phyloP scores from a whole-genome alignment of 73 alveolate genomes.

The Uronychia setigera region DNA sequence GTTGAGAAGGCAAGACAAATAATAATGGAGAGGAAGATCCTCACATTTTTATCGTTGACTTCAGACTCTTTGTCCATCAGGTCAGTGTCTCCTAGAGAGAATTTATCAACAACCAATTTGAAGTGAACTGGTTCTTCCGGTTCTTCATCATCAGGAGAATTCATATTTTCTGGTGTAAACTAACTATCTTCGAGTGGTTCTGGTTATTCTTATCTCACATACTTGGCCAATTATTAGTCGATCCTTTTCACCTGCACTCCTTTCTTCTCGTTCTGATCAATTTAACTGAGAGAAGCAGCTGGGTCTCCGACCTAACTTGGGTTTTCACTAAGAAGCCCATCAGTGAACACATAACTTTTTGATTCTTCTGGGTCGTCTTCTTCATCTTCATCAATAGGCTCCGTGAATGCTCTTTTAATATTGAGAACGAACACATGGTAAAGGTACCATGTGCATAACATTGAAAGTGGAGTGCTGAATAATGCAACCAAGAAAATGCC shows the following conservation, averaged over 20 bases:
- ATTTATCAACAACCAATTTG: background rate
- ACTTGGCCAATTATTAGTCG: background rate
- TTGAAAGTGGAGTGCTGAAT: background rate
- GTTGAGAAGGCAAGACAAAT: conserved; percentile 4
- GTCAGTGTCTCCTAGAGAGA: background rate
- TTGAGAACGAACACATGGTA: background rate
- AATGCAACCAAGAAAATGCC: background rate
- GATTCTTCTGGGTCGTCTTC: background rate
- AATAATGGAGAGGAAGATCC: background rate
- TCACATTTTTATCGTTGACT: background rate
- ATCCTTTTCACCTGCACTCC: background rate
- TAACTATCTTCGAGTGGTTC: background rate
- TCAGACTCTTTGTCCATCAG: background rate
- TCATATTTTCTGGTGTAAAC: no score
- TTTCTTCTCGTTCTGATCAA: background rate
- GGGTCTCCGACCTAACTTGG: background rate
- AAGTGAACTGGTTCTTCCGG: background rate
- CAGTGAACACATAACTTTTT: background rate
- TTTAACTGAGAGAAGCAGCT: background rate
- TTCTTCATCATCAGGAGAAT: background rate
- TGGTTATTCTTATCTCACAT: background rate
- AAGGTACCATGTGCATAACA: background rate
- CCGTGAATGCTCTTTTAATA: background rate
- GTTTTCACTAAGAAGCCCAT: background rate
- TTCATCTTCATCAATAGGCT: background rate